Conservation (phyloP, 495 filamentous ascomycete genomes). For the Annulohypoxylon moriforme region DNA sequence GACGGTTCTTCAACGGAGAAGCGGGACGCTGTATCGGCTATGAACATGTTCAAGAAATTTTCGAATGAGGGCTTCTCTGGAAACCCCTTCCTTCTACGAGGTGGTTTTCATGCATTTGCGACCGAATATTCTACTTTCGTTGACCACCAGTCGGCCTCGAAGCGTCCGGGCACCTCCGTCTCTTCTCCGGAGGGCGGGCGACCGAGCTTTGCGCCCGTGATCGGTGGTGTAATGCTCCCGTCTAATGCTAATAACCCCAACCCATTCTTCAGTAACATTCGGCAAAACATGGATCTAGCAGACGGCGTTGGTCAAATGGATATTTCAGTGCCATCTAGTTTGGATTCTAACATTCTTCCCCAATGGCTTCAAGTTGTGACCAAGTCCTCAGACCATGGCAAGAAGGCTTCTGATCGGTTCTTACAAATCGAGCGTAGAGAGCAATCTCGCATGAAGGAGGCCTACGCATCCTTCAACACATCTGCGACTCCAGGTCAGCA, state of each 20-base stretch:
- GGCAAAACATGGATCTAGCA: constrained; percentile 95
- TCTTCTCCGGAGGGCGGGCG: constrained; percentile 50
- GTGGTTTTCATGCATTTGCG: constrained; percentile 66
- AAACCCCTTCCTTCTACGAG: constrained; percentile 73
- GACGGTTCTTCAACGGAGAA: constrained; percentile 78
- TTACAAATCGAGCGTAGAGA: constrained; percentile 85
- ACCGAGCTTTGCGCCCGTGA: constrained; percentile 75
- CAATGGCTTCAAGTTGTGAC: constrained; percentile 79
- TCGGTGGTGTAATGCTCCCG: constrained; percentile 89
- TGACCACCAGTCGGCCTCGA: constrained; percentile 56
- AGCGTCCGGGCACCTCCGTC: constrained; percentile 55
- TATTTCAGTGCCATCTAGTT: constrained; percentile 71
- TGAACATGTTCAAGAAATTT: constrained; percentile 94
- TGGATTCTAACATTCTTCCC: constrained; percentile 71
- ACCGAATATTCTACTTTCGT: constrained; percentile 59
- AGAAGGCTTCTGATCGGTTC: constrained; percentile 83
- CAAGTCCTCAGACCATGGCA: constrained; percentile 75
- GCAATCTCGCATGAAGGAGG: constrained; percentile 90
- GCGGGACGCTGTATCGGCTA: constrained; percentile 79
- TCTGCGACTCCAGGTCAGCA: constrained; percentile 17
- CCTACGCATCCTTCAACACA: constrained; percentile 72
- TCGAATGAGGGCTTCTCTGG: constrained; percentile 84
- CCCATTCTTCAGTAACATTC: constrained; percentile 95
- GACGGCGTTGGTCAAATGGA: constrained; percentile 93
- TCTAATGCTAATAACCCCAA: constrained; percentile 72